Evolutionary conservation across 2,329 filamentous ascomycete species (phyloP).

Genomic region (Metarhizium humberi): DNA sequence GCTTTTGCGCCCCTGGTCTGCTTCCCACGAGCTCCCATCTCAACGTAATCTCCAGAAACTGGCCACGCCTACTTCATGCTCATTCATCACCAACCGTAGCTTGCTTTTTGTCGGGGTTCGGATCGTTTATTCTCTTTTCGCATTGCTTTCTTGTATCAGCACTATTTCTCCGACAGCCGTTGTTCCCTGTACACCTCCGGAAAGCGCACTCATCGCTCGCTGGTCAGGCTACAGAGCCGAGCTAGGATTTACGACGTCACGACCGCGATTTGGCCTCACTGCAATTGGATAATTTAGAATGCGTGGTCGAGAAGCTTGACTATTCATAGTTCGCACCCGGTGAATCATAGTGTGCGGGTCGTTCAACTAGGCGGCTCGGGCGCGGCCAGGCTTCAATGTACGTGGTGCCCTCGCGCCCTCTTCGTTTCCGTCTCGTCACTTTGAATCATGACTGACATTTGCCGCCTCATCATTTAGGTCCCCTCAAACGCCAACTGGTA

Average conservation of each 20-base stretch:
- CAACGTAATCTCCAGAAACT: not conserved
- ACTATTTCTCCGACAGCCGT: not conserved
- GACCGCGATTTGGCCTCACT: not conserved
- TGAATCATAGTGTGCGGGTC: not conserved
- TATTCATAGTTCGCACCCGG: not conserved
- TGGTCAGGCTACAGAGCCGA: not conserved
- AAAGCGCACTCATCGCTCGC: not conserved
- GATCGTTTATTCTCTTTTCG: not conserved
- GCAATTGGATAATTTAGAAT: not conserved
- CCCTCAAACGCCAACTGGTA: constrained; percentile 21
- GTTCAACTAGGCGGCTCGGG: constrained; percentile 18
- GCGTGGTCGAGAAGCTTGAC: not conserved
- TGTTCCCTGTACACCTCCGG: not conserved
- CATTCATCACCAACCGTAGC: not conserved
- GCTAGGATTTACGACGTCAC: not conserved
- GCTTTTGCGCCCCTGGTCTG: not conserved
- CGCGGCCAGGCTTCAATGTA: constrained; percentile 19
- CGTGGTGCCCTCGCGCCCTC: not conserved
- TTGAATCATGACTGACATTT: constrained; percentile 8
- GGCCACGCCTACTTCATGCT: not conserved
- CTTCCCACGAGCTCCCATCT: not conserved
- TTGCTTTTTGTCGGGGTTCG: not conserved
- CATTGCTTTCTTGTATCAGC: not conserved
- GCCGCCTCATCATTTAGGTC: constrained; percentile 12
- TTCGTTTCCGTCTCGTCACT: not conserved